phyloP scores from a whole-genome alignment of 306 rosid species.

The Ormosia semicastrata region DNA sequence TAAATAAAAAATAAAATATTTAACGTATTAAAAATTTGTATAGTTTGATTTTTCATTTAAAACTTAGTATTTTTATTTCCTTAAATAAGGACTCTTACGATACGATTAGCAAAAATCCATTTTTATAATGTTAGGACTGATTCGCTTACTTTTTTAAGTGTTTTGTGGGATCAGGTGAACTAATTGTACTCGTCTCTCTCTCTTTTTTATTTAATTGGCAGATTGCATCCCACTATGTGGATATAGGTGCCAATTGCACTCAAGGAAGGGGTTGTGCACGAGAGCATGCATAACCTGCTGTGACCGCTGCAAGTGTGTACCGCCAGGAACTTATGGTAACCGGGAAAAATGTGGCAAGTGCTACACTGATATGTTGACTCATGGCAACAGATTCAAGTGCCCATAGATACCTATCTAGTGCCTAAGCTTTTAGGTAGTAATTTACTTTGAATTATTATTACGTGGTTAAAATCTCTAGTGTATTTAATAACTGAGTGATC shows the following conservation, averaged over 20 bases:
- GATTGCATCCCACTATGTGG: slow-evolving; percentile 72
- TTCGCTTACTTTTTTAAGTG: neutral
- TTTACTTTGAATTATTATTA: neutral
- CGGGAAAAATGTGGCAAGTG: slow-evolving; percentile 83
- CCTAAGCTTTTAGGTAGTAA: neutral
- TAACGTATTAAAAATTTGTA: too few relatives aligned
- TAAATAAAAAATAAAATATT: too few relatives aligned
- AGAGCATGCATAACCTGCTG: slow-evolving; percentile 91
- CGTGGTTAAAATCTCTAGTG: slow-evolving; percentile 10
- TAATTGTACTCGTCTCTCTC: neutral
- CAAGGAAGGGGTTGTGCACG: slow-evolving; percentile 54
- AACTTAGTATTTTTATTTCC: too few relatives aligned
- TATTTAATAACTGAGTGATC: neutral
- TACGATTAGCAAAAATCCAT: too few relatives aligned
- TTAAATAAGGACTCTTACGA: too few relatives aligned
- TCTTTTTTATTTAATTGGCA: slow-evolving; percentile 20
- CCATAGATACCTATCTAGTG: slow-evolving; percentile 40
- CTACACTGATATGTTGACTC: slow-evolving; percentile 81
- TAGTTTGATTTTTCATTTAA: too few relatives aligned
- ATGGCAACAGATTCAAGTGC: slow-evolving; percentile 62
- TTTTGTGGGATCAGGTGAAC: neutral
- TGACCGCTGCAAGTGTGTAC: slow-evolving; percentile 85
- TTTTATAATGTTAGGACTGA: too few relatives aligned
- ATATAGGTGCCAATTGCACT: slow-evolving; percentile 56
- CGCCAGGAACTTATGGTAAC: slow-evolving; percentile 92